Evolutionary conservation across 768 basidiomycete genomes (phyloP).

Genomic region (Coprinellus aureogranulatus): DNA sequence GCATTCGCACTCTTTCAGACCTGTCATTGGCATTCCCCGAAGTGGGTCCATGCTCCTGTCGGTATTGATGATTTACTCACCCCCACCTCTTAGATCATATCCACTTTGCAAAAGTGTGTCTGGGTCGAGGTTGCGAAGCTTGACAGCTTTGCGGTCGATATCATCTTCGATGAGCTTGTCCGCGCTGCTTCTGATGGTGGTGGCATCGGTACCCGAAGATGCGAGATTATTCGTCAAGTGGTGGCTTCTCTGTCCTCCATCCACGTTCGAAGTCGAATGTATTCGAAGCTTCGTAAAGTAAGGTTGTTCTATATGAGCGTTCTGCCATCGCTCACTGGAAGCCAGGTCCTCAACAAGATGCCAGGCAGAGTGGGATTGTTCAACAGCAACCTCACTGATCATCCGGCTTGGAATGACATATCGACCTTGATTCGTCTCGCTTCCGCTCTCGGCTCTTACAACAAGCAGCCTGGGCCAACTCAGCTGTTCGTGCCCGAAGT

Average conservation of each 20-base stretch:
- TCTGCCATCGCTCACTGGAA: background rate
- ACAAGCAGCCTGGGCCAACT: slow-evolving; percentile 58
- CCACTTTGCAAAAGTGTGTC: slow-evolving; percentile 66
- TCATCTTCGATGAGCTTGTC: slow-evolving; percentile 77
- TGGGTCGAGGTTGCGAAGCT: slow-evolving; percentile 77
- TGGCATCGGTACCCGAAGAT: slow-evolving; percentile 70
- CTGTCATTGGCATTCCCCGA: slow-evolving; percentile 70
- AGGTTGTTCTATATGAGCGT: slow-evolving; percentile 11
- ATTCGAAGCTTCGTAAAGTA: slow-evolving; percentile 78
- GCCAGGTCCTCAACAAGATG: slow-evolving; percentile 70
- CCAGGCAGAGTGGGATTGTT: slow-evolving; percentile 45
- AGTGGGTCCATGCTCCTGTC: slow-evolving; percentile 38
- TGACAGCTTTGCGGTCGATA: slow-evolving; percentile 64
- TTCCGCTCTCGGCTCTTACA: slow-evolving; percentile 61
- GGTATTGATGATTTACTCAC: slow-evolving; percentile 2
- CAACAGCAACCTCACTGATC: slow-evolving; percentile 63
- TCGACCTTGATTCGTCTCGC: slow-evolving; percentile 76
- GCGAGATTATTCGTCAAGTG: slow-evolving; percentile 73
- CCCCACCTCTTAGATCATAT: slow-evolving; percentile 48
- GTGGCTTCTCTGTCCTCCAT: slow-evolving; percentile 74
- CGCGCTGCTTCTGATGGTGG: slow-evolving; percentile 75
- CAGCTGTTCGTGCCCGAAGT: slow-evolving; percentile 84
- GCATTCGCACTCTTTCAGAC: slow-evolving; percentile 75
- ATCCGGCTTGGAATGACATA: slow-evolving; percentile 78
- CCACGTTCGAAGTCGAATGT: slow-evolving; percentile 72